Base-by-base conservation (phyloP, 2,329 filamentous ascomycete species). In the Aspergillus chevalieri region DNA sequence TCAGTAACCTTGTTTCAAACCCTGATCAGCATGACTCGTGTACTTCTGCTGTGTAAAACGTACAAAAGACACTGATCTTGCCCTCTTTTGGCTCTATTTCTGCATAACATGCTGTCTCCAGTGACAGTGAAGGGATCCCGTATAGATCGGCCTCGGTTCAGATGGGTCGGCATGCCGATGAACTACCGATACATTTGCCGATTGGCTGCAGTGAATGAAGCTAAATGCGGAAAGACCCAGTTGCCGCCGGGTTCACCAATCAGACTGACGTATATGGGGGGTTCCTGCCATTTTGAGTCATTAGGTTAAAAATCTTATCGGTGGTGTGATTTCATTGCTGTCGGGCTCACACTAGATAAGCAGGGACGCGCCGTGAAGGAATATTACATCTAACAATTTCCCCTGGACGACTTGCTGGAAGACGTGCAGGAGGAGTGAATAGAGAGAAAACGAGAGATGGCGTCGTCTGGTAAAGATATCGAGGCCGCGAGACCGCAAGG, bases 401-500 rank as follows among this genome's bases (percentile, higher is more conserved):
- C 26, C 26, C 9, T 28, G 9, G 26, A 28, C 26, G 10, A 30
- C 4, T 30, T 30, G 26, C 26, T 30, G 26, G 34, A 36, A 7
- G n/a, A n/a, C 33, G 34, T 14, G n/a, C 6, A n/a, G 14, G 4
- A 17, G 34, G 34, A 14, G 17, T 21, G 17, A 22, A 19, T 6
- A 9, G 19, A 3, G 7, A 19, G 15, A 41, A 12, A 21, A 3
- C n/a, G 8, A 17, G 34, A 41, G 12, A 41, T 41, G 38, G 10
- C 38, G 5, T 41, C 38, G 19, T 10, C 42, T 17, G 46, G 46
- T 24, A 44, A 45, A 36, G 46, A 44, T 42, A 22, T 33, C 12
- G 50, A 56, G 47, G 33, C 34, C 17, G 24, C 48, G 5, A 41
- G 46, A 30, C 39, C 48, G n/a, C 44, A 28, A 17, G 48, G 41